Base-by-base conservation (phyloP, 495 filamentous ascomycete genomes). In the Lichina pygmaea region DNA sequence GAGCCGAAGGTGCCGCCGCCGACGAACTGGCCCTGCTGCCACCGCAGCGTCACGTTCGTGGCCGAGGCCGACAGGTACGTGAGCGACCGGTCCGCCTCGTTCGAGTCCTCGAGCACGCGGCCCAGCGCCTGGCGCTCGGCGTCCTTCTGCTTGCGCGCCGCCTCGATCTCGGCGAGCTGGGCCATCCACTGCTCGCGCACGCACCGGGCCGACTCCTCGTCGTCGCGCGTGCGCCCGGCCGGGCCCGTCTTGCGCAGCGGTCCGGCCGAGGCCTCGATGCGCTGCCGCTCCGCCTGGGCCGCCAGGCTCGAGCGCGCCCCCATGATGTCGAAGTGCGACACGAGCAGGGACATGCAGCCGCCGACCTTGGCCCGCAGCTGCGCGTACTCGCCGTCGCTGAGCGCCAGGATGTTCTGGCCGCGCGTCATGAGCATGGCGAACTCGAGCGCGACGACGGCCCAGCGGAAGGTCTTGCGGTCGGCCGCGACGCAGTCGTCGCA, bases 271-370 rank as follows among this genome's bases (percentile, higher is more conserved):
- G 72, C 64, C 54, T 93, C 85, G 54, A 81, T 68, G 41, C 81
- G 71, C 51, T 79, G 75, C 55, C 80, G 82, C 62, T 95, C 89
- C 8, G 82, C 76, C 57, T 93, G 83, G 12, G 89, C 89, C 2
- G 89, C 89, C 43, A 93, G 68, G 10, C 75, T 93, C 17, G 83
- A 92, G 52, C 86, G 70, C 43, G 89, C 89, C 41, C 91, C 89
- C 80, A 97, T 91, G 56, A 97, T 94, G 62, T 97, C 89, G 52
- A 97, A 95, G 56, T 97, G 89, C 7, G 85, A 93, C 49, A 97
- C 94, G 30, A 97, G 70, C 33, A 97, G 70, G 10, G 84, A 85
- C 91, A 97, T 97, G 55, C 89, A 97, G 2, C 86, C 89, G 34
- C 85, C 82, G 13, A 95, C 89, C 58, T 94, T 95, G 15, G 73